Evolutionary conservation across 2,329 filamentous ascomycete species (phyloP).

Genomic region (Sporothrix brasiliensis): DNA sequence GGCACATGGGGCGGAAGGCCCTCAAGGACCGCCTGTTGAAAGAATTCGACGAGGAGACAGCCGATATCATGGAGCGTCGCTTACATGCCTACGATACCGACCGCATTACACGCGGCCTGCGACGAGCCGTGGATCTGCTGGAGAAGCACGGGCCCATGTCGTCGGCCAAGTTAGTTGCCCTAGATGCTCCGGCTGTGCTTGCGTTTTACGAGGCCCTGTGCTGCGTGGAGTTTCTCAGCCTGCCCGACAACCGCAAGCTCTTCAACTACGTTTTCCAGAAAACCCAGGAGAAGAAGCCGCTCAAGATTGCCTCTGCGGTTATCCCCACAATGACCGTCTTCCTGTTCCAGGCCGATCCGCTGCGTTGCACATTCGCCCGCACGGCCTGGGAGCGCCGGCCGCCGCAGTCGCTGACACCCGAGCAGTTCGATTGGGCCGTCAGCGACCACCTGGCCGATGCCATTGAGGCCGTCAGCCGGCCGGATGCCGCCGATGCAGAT

Average conservation of each 20-base stretch:
- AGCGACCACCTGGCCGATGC: conserved; percentile 70
- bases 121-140: conserved; percentile 54
- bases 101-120: conserved; percentile 47
- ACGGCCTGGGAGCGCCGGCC: conserved; percentile 69
- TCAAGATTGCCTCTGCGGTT: conserved; percentile 71
- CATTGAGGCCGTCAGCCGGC: conserved; percentile 64
- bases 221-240: conserved; percentile 73
- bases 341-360: conserved; percentile 72
- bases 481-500: conserved; percentile 45
- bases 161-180: conserved; percentile 51
- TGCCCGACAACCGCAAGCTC: conserved; percentile 54
- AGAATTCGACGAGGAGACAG: conserved; percentile 50
- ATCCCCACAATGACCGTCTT: conserved; percentile 84
- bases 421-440: conserved; percentile 87
- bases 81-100: conserved; percentile 47
- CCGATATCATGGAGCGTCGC: conserved; percentile 46
- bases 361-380: conserved; percentile 68
- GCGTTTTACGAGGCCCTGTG: conserved; percentile 88
- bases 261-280: conserved; percentile 85
- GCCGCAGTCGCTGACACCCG: conserved; percentile 62
- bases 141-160: conserved; percentile 53
- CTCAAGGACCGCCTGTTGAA: conserved; percentile 66
- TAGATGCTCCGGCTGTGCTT: conserved; percentile 65
- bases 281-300: conserved; percentile 75
- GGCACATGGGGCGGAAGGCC: conserved; percentile 68